Evolutionary conservation across 108 stramenopile genomes (phyloP), one percentile per base, ranked within the genome.

Genomic region (Cyclotella baltica): DNA sequence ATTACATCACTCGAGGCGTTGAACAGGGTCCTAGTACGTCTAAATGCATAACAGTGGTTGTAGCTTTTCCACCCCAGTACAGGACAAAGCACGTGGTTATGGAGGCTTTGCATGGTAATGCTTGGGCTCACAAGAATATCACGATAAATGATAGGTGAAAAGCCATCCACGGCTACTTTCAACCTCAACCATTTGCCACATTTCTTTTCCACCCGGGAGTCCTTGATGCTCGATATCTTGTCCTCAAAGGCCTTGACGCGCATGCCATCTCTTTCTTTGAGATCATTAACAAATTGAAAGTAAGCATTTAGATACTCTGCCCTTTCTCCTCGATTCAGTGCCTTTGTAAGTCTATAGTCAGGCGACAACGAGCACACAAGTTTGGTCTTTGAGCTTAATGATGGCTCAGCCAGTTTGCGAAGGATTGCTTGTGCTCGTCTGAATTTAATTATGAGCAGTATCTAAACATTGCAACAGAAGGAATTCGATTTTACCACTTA

Each of bases 11-110:
- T n/a, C n/a, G n/a, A 10, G n/a, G n/a, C 10, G n/a, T 10, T n/a
- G 51, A 52, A 52, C 19, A 52, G 11, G 11, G 18, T 20, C 4
- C 19, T 52, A 52, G n/a, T 52, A 4, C 51, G 51, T 40, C 72
- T 62, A 35, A 72, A 72, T 0, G 62, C 72, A 27, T 72, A 72
- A 63, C n/a, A 72, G 18, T 72, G 72, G 35, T 47, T 52, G 30
- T 72, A 52, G 20, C 23, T 33, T 23, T 38, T 65, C 72, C 72
- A 72, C 1, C 72, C 72, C 38, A 72, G 40, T 9, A 29, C n/a
- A 30, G 72, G 72, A 30, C 72, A 72, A 10, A 72, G 29, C 10
- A 72, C 61, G 11, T 72, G 72, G 19, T 72, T 25, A 9, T 72
- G 72, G 1, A 72, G 35, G 29, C 25, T 35, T 15, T 62, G 61